Evolutionary conservation across 805 yeast species (phyloP).

Genomic region (Isabelozyma heimii): DNA sequence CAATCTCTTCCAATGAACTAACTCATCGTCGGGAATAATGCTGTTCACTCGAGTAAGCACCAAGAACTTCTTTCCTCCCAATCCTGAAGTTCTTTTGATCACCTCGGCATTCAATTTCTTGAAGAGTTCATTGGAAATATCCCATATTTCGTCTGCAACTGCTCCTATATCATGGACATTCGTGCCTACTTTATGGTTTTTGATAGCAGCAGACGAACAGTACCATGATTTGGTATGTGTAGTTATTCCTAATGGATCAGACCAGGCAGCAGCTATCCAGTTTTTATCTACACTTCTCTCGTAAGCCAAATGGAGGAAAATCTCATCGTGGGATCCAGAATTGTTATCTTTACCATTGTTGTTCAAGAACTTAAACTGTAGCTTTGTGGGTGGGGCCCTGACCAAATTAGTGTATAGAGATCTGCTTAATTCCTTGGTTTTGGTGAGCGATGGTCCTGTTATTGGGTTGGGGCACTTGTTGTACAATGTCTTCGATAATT

Average conservation of each 20-base stretch:
- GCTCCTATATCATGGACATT: conserved; percentile 34
- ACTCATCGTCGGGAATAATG: conserved; percentile 77
- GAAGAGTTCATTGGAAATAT: conserved; percentile 48
- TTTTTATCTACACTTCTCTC: conserved; percentile 75
- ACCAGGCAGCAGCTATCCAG: conserved; percentile 88
- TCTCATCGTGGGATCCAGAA: conserved; percentile 52
- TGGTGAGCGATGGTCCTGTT: background rate
- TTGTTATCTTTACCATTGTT: conserved; percentile 9
- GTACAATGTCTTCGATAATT: conserved; percentile 53
- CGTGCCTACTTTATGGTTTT: conserved; percentile 4
- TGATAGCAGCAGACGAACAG: conserved; percentile 23
- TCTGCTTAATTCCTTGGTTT: conserved; percentile 9
- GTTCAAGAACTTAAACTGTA: conserved; percentile 35
- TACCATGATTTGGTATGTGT: conserved; percentile 67
- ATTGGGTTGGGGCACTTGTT: conserved; percentile 47
- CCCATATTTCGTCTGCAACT: conserved; percentile 68
- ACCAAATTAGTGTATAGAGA: conserved; percentile 30
- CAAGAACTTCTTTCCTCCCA: conserved; percentile 56
- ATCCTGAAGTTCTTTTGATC: conserved; percentile 26
- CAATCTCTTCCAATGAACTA: conserved; percentile 73
- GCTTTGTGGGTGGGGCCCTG: conserved; percentile 34
- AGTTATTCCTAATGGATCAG: conserved; percentile 74
- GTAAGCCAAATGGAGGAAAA: conserved; percentile 81
- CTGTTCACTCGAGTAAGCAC: conserved; percentile 70
- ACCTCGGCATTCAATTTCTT: conserved; percentile 31